Evolutionary conservation across 176 grass and related monocot genomes (phyloP).

Genomic region (Zea mays): Zm-B73-REFERENCE-NAM-5.0 NC_050099.1:15908501-15909000

Average conservation of each 20-base stretch:
- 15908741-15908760: conserved; percentile 23
- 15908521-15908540: conserved; percentile 62
- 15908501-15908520: conserved; percentile 89
- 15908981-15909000: neutral
- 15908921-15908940: neutral
- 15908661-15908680: conserved; percentile 87
- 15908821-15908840: neutral
- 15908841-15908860: neutral
- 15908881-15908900: neutral
- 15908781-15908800: conserved; percentile 1
- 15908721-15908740: conserved; percentile 56
- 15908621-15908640: neutral
- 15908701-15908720: conserved; percentile 83
- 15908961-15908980: neutral
- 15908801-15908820: neutral
- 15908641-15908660: conserved; percentile 44
- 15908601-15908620: conserved; percentile 5
- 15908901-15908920: neutral
- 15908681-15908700: conserved; percentile 57
- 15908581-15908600: neutral
- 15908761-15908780: neutral
- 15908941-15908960: neutral
- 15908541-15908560: conserved; percentile 71
- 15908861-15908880: neutral
- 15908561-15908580: conserved; percentile 94